These are phyloP conservation scores for Pseudognaphalium luteoalbum DNA, from an alignment of 129 eudicot genomes.

Conservation along the genomic window DNA sequence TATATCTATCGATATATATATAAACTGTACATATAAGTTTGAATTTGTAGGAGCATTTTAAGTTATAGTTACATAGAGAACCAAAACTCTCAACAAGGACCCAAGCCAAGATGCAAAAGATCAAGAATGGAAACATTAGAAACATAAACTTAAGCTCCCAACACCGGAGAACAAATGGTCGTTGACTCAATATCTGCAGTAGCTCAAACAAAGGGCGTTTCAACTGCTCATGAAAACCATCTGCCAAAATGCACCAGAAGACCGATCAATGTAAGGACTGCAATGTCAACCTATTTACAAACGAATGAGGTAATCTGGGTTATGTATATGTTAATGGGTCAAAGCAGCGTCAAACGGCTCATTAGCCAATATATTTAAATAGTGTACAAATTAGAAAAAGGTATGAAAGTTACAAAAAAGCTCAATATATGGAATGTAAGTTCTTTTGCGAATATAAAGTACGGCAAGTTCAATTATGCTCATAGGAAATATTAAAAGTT, in stretches of 20 bases:
- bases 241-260: conserved; percentile 15
- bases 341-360: too few relatives aligned
- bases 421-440: too few relatives aligned
- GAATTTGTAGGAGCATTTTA: conserved; percentile 17
- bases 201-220: background rate
- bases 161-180: conserved; percentile 5
- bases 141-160: conserved; percentile 21
- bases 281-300: too few relatives aligned
- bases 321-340: too few relatives aligned
- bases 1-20: too few relatives aligned
- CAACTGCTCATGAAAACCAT: background rate
- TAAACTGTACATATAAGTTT: conserved; percentile 29
- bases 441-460: too few relatives aligned
- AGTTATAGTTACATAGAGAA: conserved; percentile 10
- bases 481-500: too few relatives aligned
- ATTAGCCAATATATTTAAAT: too few relatives aligned
- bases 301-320: too few relatives aligned
- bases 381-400: too few relatives aligned
- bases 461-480: too few relatives aligned
- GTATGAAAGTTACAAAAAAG: too few relatives aligned
- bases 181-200: conserved; percentile 15
- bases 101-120: conserved; percentile 23
- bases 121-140: conserved; percentile 18
- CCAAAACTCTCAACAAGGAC: conserved; percentile 19
- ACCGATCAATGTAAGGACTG: background rate